phyloP scores from a whole-genome alignment of 2,329 filamentous ascomycete genomes.

The Coniella lustricola region DNA sequence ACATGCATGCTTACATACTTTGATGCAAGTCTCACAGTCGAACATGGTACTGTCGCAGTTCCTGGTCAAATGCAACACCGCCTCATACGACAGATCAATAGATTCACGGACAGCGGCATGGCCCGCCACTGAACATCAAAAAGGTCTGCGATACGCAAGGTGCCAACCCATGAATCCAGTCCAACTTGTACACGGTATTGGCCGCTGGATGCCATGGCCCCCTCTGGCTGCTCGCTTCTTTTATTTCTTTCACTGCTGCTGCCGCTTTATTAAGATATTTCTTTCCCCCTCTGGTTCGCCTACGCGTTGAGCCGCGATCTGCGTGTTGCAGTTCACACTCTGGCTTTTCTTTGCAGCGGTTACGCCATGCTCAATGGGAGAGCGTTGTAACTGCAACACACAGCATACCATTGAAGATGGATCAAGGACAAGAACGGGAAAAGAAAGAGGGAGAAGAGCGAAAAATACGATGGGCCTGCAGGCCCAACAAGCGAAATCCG shows the following conservation, averaged over 20 bases:
- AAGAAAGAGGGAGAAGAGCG: too few relatives aligned
- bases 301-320: neutral
- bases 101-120: slow-evolving; percentile 14
- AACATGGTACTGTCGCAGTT: neutral
- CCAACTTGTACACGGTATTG: neutral
- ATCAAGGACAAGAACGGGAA: neutral
- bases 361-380: too few relatives aligned
- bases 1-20: neutral
- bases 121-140: slow-evolving; percentile 8
- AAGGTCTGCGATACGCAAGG: slow-evolving; percentile 7
- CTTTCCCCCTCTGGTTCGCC: too few relatives aligned
- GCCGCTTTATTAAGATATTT: neutral
- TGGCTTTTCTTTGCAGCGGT: too few relatives aligned
- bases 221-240: neutral
- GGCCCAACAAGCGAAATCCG: too few relatives aligned
- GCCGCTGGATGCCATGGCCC: too few relatives aligned
- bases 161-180: slow-evolving; percentile 7
- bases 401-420: too few relatives aligned
- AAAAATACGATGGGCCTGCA: too few relatives aligned
- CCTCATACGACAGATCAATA: slow-evolving; percentile 15
- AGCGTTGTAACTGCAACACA: too few relatives aligned
- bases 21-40: neutral
- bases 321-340: neutral
- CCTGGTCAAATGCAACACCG: slow-evolving; percentile 11
- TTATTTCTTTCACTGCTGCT: neutral